A percentile compares a stretch with the other conserved stretches of the same genome.
Conservation (phyloP, 148 eudicot genomes). For the Chenopodium album region DNA sequence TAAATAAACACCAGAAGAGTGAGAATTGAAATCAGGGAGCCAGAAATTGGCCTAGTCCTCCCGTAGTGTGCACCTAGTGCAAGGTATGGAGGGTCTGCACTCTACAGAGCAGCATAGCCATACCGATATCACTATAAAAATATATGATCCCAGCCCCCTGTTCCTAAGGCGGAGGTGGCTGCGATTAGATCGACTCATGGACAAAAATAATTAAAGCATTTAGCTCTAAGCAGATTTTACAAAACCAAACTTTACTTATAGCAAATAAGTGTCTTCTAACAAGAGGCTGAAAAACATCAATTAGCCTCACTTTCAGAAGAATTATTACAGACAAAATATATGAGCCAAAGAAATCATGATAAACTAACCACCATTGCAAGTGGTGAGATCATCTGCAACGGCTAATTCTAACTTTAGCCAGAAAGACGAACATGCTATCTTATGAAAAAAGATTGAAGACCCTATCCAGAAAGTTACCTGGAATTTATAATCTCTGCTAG, state of each 20-base stretch:
- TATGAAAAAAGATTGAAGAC: neutral
- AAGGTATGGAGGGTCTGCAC: neutral
- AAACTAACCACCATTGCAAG: neutral
- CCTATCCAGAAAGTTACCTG: constrained; percentile 45
- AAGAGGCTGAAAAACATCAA: neutral
- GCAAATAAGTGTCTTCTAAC: neutral
- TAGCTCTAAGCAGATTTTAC: neutral
- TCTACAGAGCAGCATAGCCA: neutral
- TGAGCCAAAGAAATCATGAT: neutral
- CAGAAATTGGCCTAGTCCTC: neutral
- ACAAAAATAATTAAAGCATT: neutral
- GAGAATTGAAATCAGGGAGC: neutral
- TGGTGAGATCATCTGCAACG: neutral
- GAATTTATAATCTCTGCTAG: constrained; percentile 94
- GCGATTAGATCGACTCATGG: neutral
- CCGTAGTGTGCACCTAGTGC: neutral
- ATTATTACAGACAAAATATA: neutral
- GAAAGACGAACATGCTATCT: neutral
- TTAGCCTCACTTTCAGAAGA: neutral
- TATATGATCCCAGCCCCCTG: neutral
- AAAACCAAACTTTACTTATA: neutral
- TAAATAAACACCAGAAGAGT: neutral
- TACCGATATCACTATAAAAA: neutral
- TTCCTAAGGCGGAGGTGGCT: neutral
- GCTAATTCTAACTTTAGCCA: neutral